Evolutionary conservation across 2,329 filamentous ascomycete species (phyloP), one percentile per base, ranked within the genome.

Genomic region (Colletotrichum tabaci): DNA sequence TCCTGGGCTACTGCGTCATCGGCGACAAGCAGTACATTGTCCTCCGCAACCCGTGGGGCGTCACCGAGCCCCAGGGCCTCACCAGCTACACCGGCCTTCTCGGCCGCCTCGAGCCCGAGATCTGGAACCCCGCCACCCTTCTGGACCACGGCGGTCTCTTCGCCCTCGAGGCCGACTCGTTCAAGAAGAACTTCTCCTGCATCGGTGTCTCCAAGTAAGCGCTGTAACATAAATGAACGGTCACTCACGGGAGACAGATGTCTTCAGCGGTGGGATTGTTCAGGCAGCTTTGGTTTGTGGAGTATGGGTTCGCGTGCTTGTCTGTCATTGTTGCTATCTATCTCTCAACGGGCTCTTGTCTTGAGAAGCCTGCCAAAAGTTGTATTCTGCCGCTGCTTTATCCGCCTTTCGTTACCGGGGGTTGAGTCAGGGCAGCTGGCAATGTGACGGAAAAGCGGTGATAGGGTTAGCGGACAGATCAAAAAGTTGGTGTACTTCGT

Each of bases 31-130:
- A 82, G 74, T 84, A 84, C 77, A 78, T 84, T 61, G 81, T 84
- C 66, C 75, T 84, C 21, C 81, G 83, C 74, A 84, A 85, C 80
- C 83, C 83, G 2, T 85, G 82, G 82, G 83, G 83, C 44, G 80
- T 84, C 50, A 83, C 82, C 15, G 83, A 85, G 80, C 81, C 82
- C 16, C 76, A 79, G 35, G 83, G 82, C 26, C 67, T 84, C 49
- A 83, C 79, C 42, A 79, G 78, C 76, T 84, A 83, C 75, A 79
- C 80, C 0, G 83, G 82, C 16, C 74, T 84, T 23, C 75, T 84
- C n/a, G 77, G 80, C 64, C 77, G 78, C 21, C 77, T 84, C 57
- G 80, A 83, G 70, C 78, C 80, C 44, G 75, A 78, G 70, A 76
- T 78, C 74, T 83, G 81, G 81, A 78, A 78, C 66, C 81, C 81